phyloP scores from a whole-genome alignment of 257 asterid genomes.

The Nicotiana otophora region DNA sequence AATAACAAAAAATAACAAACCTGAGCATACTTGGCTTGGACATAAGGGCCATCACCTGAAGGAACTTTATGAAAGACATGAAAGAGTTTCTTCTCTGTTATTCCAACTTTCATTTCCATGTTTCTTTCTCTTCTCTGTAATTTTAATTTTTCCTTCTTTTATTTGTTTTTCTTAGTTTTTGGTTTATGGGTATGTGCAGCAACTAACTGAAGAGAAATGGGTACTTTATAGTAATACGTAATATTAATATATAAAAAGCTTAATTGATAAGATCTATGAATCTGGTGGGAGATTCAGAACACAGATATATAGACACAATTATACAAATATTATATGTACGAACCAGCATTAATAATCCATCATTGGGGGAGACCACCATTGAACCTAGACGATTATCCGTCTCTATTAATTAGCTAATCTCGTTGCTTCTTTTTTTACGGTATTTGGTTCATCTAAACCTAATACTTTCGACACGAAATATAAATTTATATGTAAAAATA shows the following conservation, averaged over 20 bases:
- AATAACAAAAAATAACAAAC: slow-evolving; percentile 17
- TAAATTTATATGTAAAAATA: too few species aligned
- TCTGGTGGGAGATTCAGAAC: neutral
- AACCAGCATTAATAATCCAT: neutral
- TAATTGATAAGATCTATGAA: neutral
- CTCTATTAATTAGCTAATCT: neutral
- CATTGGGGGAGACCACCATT: neutral
- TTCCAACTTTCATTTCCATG: neutral
- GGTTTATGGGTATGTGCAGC: neutral
- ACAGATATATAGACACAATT: neutral
- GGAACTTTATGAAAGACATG: slow-evolving; percentile 75
- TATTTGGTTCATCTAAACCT: too few species aligned
- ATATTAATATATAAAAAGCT: neutral
- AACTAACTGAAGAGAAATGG: too few species aligned
- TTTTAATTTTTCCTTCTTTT: too few species aligned
- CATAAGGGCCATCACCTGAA: slow-evolving; percentile 87
- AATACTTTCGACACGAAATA: too few species aligned
- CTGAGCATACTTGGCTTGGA: slow-evolving; percentile 82
- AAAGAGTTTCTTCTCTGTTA: neutral
- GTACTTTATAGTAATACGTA: too few species aligned
- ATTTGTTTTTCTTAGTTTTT: neutral
- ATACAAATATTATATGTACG: neutral
- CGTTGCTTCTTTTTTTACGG: too few species aligned
- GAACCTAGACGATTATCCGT: neutral
- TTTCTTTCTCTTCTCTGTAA: neutral